phyloP scores from a whole-genome alignment of 2,329 filamentous ascomycete genomes.

The Fusarium sp. region DNA sequence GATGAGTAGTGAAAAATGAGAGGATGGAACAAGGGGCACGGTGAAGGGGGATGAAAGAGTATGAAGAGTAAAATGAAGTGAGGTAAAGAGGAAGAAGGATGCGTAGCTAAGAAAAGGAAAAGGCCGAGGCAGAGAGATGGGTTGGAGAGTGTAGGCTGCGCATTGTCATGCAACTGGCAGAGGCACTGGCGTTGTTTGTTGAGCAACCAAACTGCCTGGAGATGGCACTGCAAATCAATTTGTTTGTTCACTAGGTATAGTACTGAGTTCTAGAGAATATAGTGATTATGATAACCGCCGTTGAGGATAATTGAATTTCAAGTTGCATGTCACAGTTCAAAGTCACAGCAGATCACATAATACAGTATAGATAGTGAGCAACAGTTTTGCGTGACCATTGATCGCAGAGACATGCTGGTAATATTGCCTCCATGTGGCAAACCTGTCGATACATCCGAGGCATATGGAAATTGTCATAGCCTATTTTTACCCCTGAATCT shows the following conservation, averaged over 20 bases:
- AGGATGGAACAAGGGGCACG: not conserved
- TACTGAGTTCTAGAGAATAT: not conserved
- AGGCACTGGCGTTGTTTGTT: constrained; percentile 4
- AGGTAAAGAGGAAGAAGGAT: too few relatives aligned
- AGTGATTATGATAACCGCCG: not conserved
- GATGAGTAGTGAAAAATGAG: constrained; percentile 5
- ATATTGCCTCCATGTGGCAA: constrained; percentile 35
- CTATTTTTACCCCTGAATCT: constrained; percentile 16
- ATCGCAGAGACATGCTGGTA: constrained; percentile 34
- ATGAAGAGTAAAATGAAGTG: not conserved
- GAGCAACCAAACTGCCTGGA: not conserved
- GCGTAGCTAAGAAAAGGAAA: not conserved
- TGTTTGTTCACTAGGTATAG: not conserved
- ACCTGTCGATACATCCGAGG: constrained; percentile 21
- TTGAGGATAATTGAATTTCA: not conserved
- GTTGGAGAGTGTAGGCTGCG: not conserved
- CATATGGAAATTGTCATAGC: constrained; percentile 30
- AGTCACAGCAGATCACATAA: not conserved
- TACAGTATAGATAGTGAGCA: not conserved
- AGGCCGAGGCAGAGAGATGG: not conserved
- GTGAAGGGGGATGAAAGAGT: not conserved
- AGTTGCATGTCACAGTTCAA: not conserved
- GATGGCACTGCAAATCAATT: not conserved
- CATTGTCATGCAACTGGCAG: constrained; percentile 5
- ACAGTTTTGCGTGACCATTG: constrained; percentile 7